These are phyloP conservation scores for Castanea mollissima DNA, from an alignment of 306 rosid species.

Conservation along the genomic window DNA sequence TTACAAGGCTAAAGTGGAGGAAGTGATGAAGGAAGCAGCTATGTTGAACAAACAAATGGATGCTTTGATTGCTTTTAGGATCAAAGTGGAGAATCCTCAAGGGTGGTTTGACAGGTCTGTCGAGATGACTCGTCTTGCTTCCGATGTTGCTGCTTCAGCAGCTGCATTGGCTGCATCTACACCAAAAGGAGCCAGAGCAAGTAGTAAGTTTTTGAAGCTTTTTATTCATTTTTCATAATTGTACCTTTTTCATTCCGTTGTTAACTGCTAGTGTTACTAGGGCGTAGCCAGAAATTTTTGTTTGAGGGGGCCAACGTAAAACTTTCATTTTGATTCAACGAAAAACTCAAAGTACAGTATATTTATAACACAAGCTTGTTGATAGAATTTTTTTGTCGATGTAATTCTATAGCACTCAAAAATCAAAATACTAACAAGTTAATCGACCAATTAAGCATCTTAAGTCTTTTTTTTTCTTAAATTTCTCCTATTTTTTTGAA, in stretches of 20 bases:
- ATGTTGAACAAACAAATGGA: slow-evolving; percentile 65
- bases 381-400: too few relatives aligned
- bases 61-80: slow-evolving; percentile 60
- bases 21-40: slow-evolving; percentile 58
- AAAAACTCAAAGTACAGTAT: too few relatives aligned
- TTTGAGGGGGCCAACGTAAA: too few relatives aligned
- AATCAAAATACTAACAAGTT: too few relatives aligned
- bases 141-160: slow-evolving; percentile 43
- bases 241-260: background rate
- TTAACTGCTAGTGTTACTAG: too few relatives aligned
- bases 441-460: too few relatives aligned
- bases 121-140: slow-evolving; percentile 57
- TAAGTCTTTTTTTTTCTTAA: too few relatives aligned
- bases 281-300: too few relatives aligned
- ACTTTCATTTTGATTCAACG: too few relatives aligned
- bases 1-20: slow-evolving; percentile 44
- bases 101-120: slow-evolving; percentile 26
- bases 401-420: too few relatives aligned
- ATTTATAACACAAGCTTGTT: too few relatives aligned
- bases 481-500: too few relatives aligned
- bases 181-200: slow-evolving; percentile 31
- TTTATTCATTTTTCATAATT: background rate
- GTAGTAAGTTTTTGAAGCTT: slow-evolving; percentile 23
- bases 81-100: slow-evolving; percentile 59
- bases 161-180: slow-evolving; percentile 46